Evolutionary conservation across 2,329 filamentous ascomycete genomes (phyloP).

Genomic region (Stenocarpella maydis): DNA sequence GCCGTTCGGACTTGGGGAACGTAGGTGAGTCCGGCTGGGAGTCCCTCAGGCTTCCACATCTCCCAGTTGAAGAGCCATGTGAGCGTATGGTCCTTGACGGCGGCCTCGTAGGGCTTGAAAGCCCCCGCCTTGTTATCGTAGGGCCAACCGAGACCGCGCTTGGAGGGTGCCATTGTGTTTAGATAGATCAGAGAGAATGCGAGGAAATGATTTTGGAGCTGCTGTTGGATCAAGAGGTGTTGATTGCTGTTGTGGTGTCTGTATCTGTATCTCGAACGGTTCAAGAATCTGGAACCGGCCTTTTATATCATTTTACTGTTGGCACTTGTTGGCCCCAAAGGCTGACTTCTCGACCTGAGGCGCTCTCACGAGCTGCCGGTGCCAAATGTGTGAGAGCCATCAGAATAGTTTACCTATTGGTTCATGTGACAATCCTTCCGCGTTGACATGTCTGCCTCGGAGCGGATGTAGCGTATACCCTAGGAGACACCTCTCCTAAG

Average conservation of each 20-base stretch:
- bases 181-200: background rate
- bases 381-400: background rate
- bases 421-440: background rate
- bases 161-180: conserved; percentile 26
- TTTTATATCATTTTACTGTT: too few relatives aligned
- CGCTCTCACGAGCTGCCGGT: background rate
- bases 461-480: background rate
- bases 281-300: background rate
- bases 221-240: background rate
- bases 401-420: background rate
- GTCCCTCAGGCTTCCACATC: conserved; percentile 30
- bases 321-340: background rate
- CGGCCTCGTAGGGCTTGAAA: conserved; percentile 20
- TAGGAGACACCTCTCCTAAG: background rate
- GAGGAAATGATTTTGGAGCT: background rate
- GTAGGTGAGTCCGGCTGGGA: conserved; percentile 23
- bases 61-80: conserved; percentile 33
- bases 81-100: conserved; percentile 12
- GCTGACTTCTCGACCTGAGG: background rate
- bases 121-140: conserved; percentile 20
- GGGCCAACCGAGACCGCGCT: conserved; percentile 31
- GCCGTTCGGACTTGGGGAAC: conserved; percentile 29
- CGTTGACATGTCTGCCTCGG: conserved; percentile 1
- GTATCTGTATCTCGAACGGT: background rate
- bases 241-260: background rate